Evolutionary conservation across 73 alveolate species (phyloP).

Genomic region (Paramecium bursaria): DNA sequence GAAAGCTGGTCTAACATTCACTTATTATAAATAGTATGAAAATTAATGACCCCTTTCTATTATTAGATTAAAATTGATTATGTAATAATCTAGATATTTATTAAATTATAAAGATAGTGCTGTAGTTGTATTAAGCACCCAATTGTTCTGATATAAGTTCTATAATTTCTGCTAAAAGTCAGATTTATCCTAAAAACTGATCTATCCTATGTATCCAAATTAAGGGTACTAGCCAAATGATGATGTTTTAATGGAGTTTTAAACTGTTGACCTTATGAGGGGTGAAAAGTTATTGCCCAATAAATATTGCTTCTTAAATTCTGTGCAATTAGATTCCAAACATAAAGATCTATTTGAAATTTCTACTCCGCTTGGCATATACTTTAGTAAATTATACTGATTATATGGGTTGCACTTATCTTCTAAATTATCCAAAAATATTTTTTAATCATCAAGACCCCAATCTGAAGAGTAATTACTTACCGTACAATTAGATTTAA

Average conservation of each 20-base stretch:
- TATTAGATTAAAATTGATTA: not conserved
- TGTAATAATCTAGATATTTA: not conserved
- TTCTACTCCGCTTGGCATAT: too few species aligned
- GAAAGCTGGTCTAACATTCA: not conserved
- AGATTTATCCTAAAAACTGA: not conserved
- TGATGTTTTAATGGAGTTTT: not conserved
- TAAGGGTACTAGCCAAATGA: constrained; percentile 31
- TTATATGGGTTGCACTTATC: constrained; percentile 24
- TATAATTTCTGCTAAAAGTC: not conserved
- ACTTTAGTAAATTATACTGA: too few species aligned
- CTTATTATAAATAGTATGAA: not conserved
- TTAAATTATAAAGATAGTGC: constrained; percentile 14
- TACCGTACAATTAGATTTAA: too few species aligned
- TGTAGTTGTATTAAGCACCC: constrained; percentile 31
- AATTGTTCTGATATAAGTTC: constrained; percentile 3
- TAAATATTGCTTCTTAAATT: not conserved
- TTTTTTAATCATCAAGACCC: not conserved
- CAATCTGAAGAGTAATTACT: constrained; percentile 23
- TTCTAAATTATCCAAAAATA: constrained; percentile 18
- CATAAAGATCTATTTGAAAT: not conserved
- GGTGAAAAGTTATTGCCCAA: not conserved
- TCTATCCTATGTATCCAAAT: constrained; percentile 14
- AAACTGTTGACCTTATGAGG: not conserved
- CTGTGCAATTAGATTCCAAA: not conserved
- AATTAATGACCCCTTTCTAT: not conserved